Conservation (phyloP, 257 asterid genomes). For the Solanum bulbocastanum region DNA sequence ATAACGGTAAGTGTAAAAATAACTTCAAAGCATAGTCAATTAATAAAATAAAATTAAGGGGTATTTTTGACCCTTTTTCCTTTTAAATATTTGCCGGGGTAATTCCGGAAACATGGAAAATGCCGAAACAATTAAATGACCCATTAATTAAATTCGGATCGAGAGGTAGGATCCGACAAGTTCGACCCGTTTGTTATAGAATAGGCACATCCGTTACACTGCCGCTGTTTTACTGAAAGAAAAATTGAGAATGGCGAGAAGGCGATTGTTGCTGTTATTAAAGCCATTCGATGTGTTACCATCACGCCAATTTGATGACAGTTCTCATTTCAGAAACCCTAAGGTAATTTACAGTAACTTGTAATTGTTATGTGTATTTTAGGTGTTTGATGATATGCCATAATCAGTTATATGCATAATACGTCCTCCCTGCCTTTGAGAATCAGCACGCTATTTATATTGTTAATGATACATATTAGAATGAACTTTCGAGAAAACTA, state of each 20-base stretch:
- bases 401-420: background rate
- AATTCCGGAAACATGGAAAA: too few relatives aligned
- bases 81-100: too few relatives aligned
- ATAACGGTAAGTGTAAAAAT: too few relatives aligned
- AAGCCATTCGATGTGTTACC: conserved; percentile 83
- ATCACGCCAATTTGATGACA: conserved; percentile 14
- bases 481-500: background rate
- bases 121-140: background rate
- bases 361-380: background rate
- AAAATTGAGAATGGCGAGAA: conserved; percentile 38
- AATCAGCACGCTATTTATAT: background rate
- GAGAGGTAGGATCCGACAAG: background rate
- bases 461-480: background rate
- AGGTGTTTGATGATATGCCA: conserved; percentile 40
- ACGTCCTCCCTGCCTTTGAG: background rate
- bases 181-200: background rate
- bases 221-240: background rate
- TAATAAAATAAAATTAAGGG: too few relatives aligned
- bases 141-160: background rate
- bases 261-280: conserved; percentile 59
- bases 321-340: conserved; percentile 32
- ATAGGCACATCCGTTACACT: background rate
- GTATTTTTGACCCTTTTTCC: too few relatives aligned
- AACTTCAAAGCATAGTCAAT: too few relatives aligned
- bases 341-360: conserved; percentile 29